phyloP scores from a whole-genome alignment of 176 grass and related monocot genomes.

The Rhynchospora tenuis region DNA sequence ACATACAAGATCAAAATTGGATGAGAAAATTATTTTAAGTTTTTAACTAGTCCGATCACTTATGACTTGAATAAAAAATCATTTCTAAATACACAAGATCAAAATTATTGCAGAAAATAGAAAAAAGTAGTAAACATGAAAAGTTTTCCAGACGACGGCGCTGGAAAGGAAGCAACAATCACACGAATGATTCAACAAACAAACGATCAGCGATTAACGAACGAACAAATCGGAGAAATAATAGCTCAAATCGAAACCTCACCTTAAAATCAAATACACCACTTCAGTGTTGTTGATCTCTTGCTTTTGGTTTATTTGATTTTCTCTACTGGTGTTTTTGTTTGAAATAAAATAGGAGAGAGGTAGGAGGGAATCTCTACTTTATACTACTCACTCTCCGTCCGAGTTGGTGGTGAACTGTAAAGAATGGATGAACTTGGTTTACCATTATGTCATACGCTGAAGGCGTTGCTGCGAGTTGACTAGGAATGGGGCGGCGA shows the following conservation, averaged over 20 bases:
- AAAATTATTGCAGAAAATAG: not conserved
- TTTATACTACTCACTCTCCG: constrained; percentile 16
- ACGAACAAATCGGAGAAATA: not conserved
- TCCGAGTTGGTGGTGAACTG: not conserved
- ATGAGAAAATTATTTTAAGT: not conserved
- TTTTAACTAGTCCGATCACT: not conserved
- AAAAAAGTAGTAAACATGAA: not conserved
- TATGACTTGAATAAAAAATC: not conserved
- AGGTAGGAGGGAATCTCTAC: constrained; percentile 23
- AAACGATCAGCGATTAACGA: not conserved
- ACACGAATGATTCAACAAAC: not conserved
- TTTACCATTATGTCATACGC: not conserved
- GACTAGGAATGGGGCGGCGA: not conserved
- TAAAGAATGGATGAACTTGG: not conserved
- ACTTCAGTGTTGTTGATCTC: not conserved
- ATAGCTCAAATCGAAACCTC: not conserved
- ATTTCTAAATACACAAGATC: not conserved
- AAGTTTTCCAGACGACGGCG: constrained; percentile 1
- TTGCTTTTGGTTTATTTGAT: not conserved
- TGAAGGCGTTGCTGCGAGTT: not conserved
- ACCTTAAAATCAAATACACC: not conserved
- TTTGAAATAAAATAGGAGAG: constrained; percentile 9
- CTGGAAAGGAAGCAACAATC: not conserved
- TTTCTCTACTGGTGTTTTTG: not conserved
- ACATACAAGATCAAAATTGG: not conserved